phyloP scores from a whole-genome alignment of 2,329 filamentous ascomycete species.

The Emmonsiellopsis sp. region DNA sequence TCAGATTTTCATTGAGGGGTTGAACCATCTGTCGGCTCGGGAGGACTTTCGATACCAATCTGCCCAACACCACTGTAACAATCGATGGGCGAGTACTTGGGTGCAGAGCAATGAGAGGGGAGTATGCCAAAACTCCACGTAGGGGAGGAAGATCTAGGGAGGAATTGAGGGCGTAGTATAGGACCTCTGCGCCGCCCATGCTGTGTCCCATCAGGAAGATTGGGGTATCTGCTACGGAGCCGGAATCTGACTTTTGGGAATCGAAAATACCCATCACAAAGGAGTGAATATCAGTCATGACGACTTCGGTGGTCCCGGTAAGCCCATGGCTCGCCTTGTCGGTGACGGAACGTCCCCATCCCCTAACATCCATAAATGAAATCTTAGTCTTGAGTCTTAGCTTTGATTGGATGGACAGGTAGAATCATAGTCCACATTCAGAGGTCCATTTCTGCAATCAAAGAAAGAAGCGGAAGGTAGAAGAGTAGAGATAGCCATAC shows the following conservation, averaged over 20 bases:
- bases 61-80: conserved; percentile 56
- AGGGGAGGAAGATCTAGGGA: conserved; percentile 49
- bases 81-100: conserved; percentile 53
- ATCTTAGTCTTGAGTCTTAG: neutral
- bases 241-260: conserved; percentile 30
- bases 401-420: neutral
- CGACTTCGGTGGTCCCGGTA: conserved; percentile 62
- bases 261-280: conserved; percentile 53
- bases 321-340: conserved; percentile 55
- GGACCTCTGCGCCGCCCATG: conserved; percentile 75
- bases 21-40: conserved; percentile 60
- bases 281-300: conserved; percentile 68
- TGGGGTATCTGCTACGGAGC: conserved; percentile 38
- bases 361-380: conserved; percentile 31
- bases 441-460: too few species aligned
- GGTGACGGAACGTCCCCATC: conserved; percentile 70
- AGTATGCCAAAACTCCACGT: conserved; percentile 64
- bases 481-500: conserved; percentile 12
- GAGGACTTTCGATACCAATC: conserved; percentile 57
- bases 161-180: conserved; percentile 47
- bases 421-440: neutral
- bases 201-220: conserved; percentile 83
- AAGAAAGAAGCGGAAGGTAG: neutral
- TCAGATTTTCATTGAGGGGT: conserved; percentile 51
- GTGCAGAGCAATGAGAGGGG: conserved; percentile 69